These are phyloP conservation scores for Aspergillus sp. DNA, from an alignment of 2,329 filamentous ascomycete species.

Conservation along the genomic window DNA sequence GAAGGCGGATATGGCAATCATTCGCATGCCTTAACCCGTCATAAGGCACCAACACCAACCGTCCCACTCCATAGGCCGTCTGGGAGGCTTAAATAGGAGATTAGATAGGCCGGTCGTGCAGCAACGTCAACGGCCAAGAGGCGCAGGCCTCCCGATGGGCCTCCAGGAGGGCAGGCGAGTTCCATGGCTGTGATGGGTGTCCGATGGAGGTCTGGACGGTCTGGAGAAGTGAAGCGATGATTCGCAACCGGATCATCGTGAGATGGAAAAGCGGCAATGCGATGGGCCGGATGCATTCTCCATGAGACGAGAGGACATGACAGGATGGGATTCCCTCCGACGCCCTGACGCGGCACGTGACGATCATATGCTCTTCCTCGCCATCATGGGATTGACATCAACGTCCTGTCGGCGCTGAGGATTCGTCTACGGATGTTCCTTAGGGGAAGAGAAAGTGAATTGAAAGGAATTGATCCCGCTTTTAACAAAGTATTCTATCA, in stretches of 20 bases:
- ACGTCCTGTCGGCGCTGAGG: background rate
- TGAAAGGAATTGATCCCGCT: background rate
- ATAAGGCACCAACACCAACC: background rate
- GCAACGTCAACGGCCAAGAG: no score
- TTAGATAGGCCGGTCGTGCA: no score
- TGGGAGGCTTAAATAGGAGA: no score
- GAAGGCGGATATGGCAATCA: background rate
- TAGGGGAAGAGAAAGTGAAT: background rate
- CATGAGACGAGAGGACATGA: background rate
- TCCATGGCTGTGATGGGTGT: no score
- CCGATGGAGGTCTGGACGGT: no score
- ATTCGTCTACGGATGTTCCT: background rate
- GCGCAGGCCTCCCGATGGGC: no score
- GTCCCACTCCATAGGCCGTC: background rate
- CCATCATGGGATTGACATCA: background rate
- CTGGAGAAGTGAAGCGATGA: no score
- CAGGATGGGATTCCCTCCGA: background rate
- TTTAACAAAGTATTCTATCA: conserved; percentile 17
- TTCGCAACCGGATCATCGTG: background rate
- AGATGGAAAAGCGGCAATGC: background rate
- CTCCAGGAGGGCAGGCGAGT: no score
- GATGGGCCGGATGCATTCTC: background rate
- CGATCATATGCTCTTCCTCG: no score
- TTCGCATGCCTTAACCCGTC: no score
- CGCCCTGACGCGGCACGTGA: background rate